Base-by-base conservation (phyloP, 1,284 basidiomycete genomes). In the Salmacisia buchloeana region DNA sequence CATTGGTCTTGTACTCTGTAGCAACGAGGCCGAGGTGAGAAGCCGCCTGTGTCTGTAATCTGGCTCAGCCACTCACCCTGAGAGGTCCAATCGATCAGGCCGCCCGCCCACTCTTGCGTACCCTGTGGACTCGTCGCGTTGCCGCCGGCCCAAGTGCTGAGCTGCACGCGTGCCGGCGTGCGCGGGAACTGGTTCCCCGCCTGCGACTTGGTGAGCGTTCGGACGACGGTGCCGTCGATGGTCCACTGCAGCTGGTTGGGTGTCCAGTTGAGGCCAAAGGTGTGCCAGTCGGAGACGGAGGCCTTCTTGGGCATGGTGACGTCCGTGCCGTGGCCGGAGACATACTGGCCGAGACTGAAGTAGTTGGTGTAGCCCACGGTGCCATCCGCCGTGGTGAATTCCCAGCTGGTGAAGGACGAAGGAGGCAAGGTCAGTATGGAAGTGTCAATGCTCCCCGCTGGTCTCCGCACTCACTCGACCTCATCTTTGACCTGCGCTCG, bases 241-340 rank as follows among this genome's bases (percentile, higher is more conserved):
- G 36, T 64, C 74, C 74, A 78, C 39, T 69, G 62, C 12, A 78
- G 66, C 29, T 62, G 54, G 21, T 63, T 59, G 54, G 64, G 66
- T n/a, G 68, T 64, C 76, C 76, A 78, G 54, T 69, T 69, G 36
- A 78, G 49, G 13, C 69, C 70, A 59, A 70, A 76, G 2, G 69
- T 73, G 62, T 76, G 74, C 68, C 66, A 72, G 35, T 72, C 62
- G 29, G 49, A 62, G 25, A 75, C 66, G 34, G 60, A 63, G 57
- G 66, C 69, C 49, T 29, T 56, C 21, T 38, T 35, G 27, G 52
- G 29, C 60, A 61, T 18, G 27, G 23, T 18, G 9, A 45, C 34
- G 21, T 35, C 31, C 15, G 25, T 36, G 25, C 66, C 69, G 23
- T 67, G 57, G 13, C 45, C 56, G 10, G 33, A 38, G 31, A 60